A percentile compares a stretch with the other conserved stretches of the same genome.
phyloP scores from a whole-genome alignment of 2,329 filamentous ascomycete genomes.

The Aspergillus sergii region DNA sequence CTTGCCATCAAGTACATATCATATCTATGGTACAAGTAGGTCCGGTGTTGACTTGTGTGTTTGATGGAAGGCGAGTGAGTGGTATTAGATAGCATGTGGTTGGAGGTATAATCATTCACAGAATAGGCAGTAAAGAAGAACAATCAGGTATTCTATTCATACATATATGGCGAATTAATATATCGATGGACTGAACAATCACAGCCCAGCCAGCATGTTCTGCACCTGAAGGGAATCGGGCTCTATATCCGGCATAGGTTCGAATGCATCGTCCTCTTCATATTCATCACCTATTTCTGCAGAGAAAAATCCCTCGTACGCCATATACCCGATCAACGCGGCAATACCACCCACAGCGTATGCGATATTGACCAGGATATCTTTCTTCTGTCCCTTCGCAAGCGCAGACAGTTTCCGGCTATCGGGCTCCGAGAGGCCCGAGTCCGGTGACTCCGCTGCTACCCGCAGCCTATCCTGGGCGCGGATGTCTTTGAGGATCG shows the following conservation, averaged over 20 bases:
- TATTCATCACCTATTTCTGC: slow-evolving; percentile 8
- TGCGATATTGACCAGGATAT: slow-evolving; percentile 40
- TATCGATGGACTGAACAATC: neutral
- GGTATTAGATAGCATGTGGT: neutral
- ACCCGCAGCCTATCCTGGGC: slow-evolving; percentile 41
- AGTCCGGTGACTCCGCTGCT: slow-evolving; percentile 28
- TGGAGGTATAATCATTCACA: neutral
- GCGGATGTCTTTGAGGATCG: slow-evolving; percentile 40
- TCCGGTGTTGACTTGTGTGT: neutral
- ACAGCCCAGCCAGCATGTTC: slow-evolving; percentile 20
- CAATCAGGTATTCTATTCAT: neutral
- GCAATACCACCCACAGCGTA: slow-evolving; percentile 37
- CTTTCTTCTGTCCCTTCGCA: slow-evolving; percentile 31
- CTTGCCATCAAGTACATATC: neutral
- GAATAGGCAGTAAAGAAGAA: neutral
- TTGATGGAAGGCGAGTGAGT: neutral
- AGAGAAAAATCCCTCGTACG: slow-evolving; percentile 33
- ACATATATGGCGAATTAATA: neutral
- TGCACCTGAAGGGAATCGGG: slow-evolving; percentile 17
- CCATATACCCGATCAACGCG: slow-evolving; percentile 41
- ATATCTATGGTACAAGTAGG: neutral
- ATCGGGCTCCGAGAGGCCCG: slow-evolving; percentile 28
- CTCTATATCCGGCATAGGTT: neutral
- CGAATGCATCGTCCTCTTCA: slow-evolving; percentile 14
- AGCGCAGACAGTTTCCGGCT: slow-evolving; percentile 27